Evolutionary conservation across 176 grass and related monocot species (phyloP).

Genomic region (Thinopyrum elongatum): DNA sequence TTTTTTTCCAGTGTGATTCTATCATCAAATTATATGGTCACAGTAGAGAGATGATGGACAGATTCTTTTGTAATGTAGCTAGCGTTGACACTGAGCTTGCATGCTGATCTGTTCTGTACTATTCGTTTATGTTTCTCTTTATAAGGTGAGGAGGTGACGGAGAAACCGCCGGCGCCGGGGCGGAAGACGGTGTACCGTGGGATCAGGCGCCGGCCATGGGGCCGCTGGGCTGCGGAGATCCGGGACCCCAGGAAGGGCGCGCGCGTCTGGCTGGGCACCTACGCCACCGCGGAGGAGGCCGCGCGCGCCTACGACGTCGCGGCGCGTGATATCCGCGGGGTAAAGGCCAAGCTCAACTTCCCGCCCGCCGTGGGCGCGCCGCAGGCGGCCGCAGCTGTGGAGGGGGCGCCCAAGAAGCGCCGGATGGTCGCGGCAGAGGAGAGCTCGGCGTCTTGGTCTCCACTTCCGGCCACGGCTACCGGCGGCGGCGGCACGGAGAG

Average conservation of each 20-base stretch:
- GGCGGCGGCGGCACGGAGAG: not conserved
- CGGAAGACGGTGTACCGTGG: conserved; percentile 68
- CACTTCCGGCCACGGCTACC: not conserved
- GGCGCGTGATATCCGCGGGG: conserved; percentile 62
- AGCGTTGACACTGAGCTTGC: not conserved
- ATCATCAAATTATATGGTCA: not conserved
- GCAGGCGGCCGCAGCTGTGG: not conserved
- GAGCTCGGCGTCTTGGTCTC: conserved; percentile 27
- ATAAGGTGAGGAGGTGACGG: not conserved
- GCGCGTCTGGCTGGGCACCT: conserved; percentile 88
- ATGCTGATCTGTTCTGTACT: too few relatives aligned
- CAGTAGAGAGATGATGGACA: not conserved
- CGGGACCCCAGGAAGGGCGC: conserved; percentile 78
- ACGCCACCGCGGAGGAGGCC: conserved; percentile 70
- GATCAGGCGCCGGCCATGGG: conserved; percentile 73
- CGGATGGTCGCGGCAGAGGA: not conserved
- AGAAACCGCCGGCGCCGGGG: conserved; percentile 29
- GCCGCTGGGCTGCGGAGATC: conserved; percentile 94
- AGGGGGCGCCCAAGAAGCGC: not conserved
- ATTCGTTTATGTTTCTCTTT: not conserved
- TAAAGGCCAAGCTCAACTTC: conserved; percentile 83
- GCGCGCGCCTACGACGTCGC: conserved; percentile 76
- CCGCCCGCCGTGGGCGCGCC: conserved; percentile 11
- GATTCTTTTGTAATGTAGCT: not conserved
- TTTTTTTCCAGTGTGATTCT: not conserved